Conservation (phyloP, 163 green algal genomes). For the Coccomyxa subellipsoidea region DNA sequence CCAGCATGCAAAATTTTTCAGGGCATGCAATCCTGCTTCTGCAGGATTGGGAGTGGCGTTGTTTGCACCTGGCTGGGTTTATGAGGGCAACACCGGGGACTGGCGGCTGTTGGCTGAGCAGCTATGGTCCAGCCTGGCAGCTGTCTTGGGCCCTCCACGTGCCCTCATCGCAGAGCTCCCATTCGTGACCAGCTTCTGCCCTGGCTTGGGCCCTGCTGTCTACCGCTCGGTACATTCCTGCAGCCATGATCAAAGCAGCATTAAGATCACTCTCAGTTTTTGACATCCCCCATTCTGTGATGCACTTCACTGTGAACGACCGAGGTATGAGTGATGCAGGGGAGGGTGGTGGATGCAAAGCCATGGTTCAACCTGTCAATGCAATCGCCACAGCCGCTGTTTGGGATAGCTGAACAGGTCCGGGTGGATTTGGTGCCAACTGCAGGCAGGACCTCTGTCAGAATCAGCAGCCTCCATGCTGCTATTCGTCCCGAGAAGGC, state of each 20-base stretch:
- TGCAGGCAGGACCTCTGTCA: not conserved
- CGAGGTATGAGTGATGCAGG: too few relatives aligned
- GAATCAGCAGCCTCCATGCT: not conserved
- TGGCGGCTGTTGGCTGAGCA: conserved; percentile 30
- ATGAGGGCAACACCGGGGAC: conserved; percentile 23
- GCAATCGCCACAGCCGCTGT: conserved; percentile 43
- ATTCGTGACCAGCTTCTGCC: conserved; percentile 33
- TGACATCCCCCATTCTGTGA: not conserved
- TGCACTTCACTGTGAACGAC: too few relatives aligned
- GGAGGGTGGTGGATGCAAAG: not conserved
- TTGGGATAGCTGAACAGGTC: not conserved
- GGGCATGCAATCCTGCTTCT: too few relatives aligned
- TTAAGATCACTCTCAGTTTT: not conserved
- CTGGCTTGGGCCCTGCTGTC: conserved; percentile 17
- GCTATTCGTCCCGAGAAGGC: not conserved
- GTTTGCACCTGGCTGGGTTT: conserved; percentile 59
- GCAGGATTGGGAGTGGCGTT: conserved; percentile 43
- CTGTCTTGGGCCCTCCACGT: conserved; percentile 6
- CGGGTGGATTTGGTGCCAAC: not conserved
- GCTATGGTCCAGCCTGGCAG: conserved; percentile 44
- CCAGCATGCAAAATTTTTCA: too few relatives aligned
- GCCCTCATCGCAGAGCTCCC: not conserved
- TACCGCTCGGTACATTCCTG: not conserved
- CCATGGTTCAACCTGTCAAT: conserved; percentile 50
- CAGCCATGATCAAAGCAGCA: not conserved